Evolutionary conservation across 2,329 filamentous ascomycete genomes (phyloP), one percentile per base, ranked within the genome.

Genomic region (Pezicula radicicola): DNA sequence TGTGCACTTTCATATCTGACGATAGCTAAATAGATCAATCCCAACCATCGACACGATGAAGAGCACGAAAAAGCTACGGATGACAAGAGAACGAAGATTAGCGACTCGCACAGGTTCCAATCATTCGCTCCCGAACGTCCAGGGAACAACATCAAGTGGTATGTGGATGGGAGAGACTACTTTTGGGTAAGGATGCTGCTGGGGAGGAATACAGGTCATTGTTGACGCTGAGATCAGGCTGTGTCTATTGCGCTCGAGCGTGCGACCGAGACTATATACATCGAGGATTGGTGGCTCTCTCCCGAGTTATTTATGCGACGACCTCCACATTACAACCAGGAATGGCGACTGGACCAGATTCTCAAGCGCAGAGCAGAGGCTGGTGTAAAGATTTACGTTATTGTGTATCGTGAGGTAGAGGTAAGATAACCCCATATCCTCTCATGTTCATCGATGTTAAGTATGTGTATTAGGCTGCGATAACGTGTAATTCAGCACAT

Each of bases 261-360:
- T 54, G 94, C 94, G 36, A 88, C 88, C 64, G 93, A 97, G 71
- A 87, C 88, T 43, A 97, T 99, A 61, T 99, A 97, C 70, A 95
- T 99, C 59, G 88, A 80, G 54, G 94, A 97, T 66, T 99, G 93
- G 94, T 97, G 94, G 94, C 75, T 97, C 13, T 95, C 89, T 3
- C 94, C 90, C 0, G 89, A 94, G 70, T 72, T 94, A 56, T 96
- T 93, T 71, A 71, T 99, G 56, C 84, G 94, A 36, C 81, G 94
- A 18, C 92, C 94, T 1, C 89, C 94, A 0, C 87, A 87, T 59
- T 80, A 79, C 65, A 88, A 91, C 59, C 89, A 95, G 67, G 82
- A 96, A 70, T 97, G 87, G 82, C 81, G 93, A 10, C 72, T 99
- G 16, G 94, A 99, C 69, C 84, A 89, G 55, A 74, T 95, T 12